These are phyloP conservation scores for Pneumocystis canis DNA, from an alignment of 1,139 yeast species.

Conservation along the genomic window DNA sequence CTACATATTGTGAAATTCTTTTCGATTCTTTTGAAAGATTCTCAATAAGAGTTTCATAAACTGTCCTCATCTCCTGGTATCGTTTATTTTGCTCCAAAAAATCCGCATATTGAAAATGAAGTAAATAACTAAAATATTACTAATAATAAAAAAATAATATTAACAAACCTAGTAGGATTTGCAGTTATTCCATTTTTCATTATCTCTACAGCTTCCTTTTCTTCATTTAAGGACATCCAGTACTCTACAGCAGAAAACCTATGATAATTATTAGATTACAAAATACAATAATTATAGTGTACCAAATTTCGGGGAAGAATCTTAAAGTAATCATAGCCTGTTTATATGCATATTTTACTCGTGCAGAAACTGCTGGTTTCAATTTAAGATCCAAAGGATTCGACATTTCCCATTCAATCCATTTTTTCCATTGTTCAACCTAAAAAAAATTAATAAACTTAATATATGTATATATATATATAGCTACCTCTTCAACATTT, in stretches of 20 bases:
- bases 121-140: conserved; percentile 32
- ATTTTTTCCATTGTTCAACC: conserved; percentile 45
- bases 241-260: conserved; percentile 3
- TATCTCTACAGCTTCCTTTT: conserved; percentile 27
- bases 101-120: conserved; percentile 58
- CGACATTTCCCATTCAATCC: conserved; percentile 67
- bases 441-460: conserved; percentile 7
- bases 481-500: conserved; percentile 25
- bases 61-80: conserved; percentile 36
- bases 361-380: conserved; percentile 28
- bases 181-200: conserved; percentile 44
- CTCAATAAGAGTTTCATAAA: conserved; percentile 37
- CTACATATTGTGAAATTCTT: conserved; percentile 18
- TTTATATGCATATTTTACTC: conserved; percentile 61
- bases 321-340: conserved; percentile 57
- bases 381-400: conserved; percentile 49
- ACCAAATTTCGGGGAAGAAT: conserved; percentile 79
- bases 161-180: conserved; percentile 39
- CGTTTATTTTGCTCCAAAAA: conserved; percentile 47
- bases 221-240: conserved; percentile 16
- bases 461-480: not conserved
- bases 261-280: conserved; percentile 1
- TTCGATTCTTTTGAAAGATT: conserved; percentile 18
- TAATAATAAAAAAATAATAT: not conserved
- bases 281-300: conserved; percentile 32